Percentiles rank a stretch among this genome's conserved stretches.
phyloP scores from a whole-genome alignment of 306 rosid genomes.

The Oemleria cerasiformis region DNA sequence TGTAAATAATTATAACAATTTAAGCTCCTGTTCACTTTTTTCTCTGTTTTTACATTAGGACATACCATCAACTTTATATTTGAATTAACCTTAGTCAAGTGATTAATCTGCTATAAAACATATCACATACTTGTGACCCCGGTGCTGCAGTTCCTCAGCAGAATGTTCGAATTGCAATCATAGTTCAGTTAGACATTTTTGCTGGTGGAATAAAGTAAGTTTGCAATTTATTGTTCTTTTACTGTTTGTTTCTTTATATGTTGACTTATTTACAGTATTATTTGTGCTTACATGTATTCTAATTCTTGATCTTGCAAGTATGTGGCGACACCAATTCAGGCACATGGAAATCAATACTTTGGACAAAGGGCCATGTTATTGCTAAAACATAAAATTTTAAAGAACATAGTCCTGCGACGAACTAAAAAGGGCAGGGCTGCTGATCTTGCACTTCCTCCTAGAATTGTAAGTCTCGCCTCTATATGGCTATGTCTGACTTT shows the following conservation, averaged over 20 bases:
- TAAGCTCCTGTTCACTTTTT: neutral
- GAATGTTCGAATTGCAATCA: constrained; percentile 68
- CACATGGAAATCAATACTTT: constrained; percentile 12
- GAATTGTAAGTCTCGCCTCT: constrained; percentile 62
- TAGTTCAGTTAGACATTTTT: constrained; percentile 77
- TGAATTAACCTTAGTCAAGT: neutral
- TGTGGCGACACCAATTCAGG: constrained; percentile 65
- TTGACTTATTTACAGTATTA: constrained; percentile 2
- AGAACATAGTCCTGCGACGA: constrained; percentile 69
- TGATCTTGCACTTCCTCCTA: constrained; percentile 93
- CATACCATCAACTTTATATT: constrained; percentile 1
- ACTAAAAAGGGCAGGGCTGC: constrained; percentile 92
- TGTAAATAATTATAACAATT: neutral
- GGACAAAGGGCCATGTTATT: constrained; percentile 76
- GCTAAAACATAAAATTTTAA: constrained; percentile 70
- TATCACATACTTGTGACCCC: constrained; percentile 10
- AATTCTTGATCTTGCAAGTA: constrained; percentile 43
- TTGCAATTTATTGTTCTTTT: constrained; percentile 25
- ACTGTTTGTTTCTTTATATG: constrained; percentile 5
- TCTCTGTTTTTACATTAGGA: neutral
- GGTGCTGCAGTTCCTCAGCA: constrained; percentile 43
- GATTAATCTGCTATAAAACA: constrained; percentile 12
- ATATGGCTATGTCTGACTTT: constrained; percentile 12
- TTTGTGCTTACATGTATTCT: constrained; percentile 20
- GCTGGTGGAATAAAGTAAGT: constrained; percentile 98